These are phyloP conservation scores for Amanita inopinata DNA, from an alignment of 768 basidiomycete genomes.

Conservation along the genomic window DNA sequence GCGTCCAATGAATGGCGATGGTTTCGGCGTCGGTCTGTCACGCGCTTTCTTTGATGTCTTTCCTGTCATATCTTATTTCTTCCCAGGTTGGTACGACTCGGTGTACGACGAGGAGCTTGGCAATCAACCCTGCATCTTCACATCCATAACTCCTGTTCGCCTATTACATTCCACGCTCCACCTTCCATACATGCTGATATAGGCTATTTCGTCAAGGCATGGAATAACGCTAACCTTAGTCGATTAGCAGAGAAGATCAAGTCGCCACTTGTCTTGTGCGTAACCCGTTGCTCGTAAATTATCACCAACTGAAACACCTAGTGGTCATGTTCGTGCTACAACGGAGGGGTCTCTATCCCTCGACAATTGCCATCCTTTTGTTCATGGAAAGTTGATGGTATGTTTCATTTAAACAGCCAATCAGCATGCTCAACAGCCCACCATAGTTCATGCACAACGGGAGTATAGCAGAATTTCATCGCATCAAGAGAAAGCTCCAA, in stretches of 20 bases:
- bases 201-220: constrained; percentile 46
- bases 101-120: constrained; percentile 76
- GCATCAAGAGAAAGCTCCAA: constrained; percentile 78
- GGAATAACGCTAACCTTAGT: constrained; percentile 93
- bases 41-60: not conserved
- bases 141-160: constrained; percentile 83
- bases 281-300: constrained; percentile 9
- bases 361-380: constrained; percentile 95
- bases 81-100: constrained; percentile 87
- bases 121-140: constrained; percentile 89
- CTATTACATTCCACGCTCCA: not conserved
- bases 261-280: constrained; percentile 89
- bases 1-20: constrained; percentile 89
- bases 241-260: constrained; percentile 96
- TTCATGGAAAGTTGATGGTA: constrained; percentile 88
- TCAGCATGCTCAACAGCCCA: constrained; percentile 1
- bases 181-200: not conserved
- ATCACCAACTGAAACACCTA: constrained; percentile 16
- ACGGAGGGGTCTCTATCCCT: constrained; percentile 87
- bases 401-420: constrained; percentile 2
- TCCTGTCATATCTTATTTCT: not conserved
- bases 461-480: constrained; percentile 74
- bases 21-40: constrained; percentile 84
- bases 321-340: constrained; percentile 89
- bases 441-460: constrained; percentile 95